Base-by-base conservation (phyloP, 805 yeast species). In the Cyberlindnera xishuangbannaensis region DNA sequence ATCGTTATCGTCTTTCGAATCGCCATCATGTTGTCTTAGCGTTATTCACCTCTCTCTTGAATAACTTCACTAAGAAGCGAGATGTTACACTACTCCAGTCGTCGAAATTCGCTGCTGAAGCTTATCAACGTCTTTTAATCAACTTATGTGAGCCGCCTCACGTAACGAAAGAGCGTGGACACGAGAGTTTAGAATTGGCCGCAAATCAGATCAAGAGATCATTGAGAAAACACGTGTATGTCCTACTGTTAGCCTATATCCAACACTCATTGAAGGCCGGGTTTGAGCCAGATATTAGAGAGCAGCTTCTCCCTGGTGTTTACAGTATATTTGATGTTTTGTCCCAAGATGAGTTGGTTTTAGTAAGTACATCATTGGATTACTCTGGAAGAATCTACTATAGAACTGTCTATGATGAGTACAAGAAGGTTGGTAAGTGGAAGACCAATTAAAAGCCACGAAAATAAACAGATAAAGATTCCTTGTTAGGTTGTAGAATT, bases 401-500 rank as follows among this genome's bases (percentile, higher is more conserved):
- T 64, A 77, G 70, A 49, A 63, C 73, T 0, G 50, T 88, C 25
- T 85, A 83, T 47, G 73, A 73, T 7, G 84, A 81, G 41, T 90
- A 85, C 61, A 75, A 73, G 53, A 77, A 70, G 50, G 69, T 67
- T 40, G 96, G 95, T 30, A 83, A 82, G 56, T 88, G 96, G 96
- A 36, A 44, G 28, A 35, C 42, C 6, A 45, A 44, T 18, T 45
- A 27, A 36, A n/a, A n/a, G n/a, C n/a, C n/a, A n/a, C n/a, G n/a
- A n/a, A n/a, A n/a, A n/a, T n/a, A n/a, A n/a, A n/a, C n/a, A n/a
- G n/a, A n/a, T n/a, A n/a, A n/a, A n/a, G n/a, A 8, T 24, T 24
- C 23, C 9, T 20, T 20, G 12, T 20, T 12, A 20, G n/a, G n/a
- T n/a, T 20, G 23, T 9, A 20, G 9, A 9, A 12, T 9, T 12